Conservation (phyloP, 768 basidiomycete genomes). For the Leucosporidium scottii region DNA sequence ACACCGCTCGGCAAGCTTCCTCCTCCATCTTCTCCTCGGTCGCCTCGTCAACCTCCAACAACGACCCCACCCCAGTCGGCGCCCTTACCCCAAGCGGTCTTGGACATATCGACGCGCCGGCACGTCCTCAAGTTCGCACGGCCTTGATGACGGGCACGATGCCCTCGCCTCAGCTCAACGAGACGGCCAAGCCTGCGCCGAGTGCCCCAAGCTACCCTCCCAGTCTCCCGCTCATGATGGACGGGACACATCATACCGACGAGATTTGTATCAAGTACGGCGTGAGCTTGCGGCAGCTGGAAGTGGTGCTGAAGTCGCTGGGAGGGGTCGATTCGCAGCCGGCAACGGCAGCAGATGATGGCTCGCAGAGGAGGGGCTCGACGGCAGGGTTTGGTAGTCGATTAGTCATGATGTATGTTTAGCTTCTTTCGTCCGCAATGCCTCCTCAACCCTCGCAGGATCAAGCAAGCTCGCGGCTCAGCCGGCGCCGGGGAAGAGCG, state of each 20-base stretch:
- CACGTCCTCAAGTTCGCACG: slow-evolving; percentile 7
- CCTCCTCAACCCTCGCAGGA: too few species aligned
- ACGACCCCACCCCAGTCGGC: too few species aligned
- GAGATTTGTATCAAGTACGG: slow-evolving; percentile 78
- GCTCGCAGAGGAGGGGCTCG: background rate
- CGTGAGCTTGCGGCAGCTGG: slow-evolving; percentile 72
- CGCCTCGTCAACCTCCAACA: too few species aligned
- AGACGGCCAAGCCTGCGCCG: background rate
- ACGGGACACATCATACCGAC: slow-evolving; percentile 88
- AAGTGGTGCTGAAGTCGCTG: slow-evolving; percentile 43
- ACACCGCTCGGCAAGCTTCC: too few species aligned
- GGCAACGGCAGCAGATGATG: background rate
- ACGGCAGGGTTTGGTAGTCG: background rate
- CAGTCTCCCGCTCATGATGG: slow-evolving; percentile 56
- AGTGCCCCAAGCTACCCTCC: slow-evolving; percentile 47
- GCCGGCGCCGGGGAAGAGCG: too few species aligned
- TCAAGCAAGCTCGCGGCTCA: too few species aligned
- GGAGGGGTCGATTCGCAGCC: slow-evolving; percentile 1
- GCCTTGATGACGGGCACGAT: background rate
- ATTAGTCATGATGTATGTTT: slow-evolving; percentile 5
- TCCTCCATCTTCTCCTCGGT: too few species aligned
- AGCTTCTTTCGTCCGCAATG: background rate
- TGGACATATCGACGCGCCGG: background rate
- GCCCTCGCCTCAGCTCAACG: background rate
- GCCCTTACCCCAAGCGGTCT: too few species aligned